Conservation (phyloP, 1,139 yeast species). For the Geotrichum reessii region DNA sequence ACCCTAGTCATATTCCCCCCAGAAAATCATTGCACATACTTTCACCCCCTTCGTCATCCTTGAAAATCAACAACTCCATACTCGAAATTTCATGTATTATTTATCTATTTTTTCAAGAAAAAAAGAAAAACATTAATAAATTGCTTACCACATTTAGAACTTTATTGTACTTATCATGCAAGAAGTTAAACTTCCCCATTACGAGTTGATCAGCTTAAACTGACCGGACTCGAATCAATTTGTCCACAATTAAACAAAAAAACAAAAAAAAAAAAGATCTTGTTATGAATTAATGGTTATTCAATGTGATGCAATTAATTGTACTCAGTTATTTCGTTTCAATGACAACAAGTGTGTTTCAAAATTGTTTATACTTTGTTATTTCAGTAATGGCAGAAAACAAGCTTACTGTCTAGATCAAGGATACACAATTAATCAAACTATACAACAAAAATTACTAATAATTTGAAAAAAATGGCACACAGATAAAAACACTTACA, state of each 20-base stretch:
- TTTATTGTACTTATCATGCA: background rate
- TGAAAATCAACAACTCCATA: background rate
- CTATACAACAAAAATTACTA: no score
- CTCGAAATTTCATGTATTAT: background rate
- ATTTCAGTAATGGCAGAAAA: background rate
- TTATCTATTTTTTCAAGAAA: background rate
- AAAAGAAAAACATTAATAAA: background rate
- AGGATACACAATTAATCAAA: no score
- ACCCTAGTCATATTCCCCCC: background rate
- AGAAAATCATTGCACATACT: background rate
- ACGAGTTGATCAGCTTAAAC: background rate
- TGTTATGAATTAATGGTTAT: background rate
- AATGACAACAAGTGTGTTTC: background rate
- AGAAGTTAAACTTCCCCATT: background rate
- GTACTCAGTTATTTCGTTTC: background rate
- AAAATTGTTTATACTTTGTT: background rate
- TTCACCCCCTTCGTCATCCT: background rate
- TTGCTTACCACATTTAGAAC: background rate
- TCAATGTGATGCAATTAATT: background rate
- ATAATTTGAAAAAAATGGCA: background rate
- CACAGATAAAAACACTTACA: background rate
- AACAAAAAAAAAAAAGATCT: background rate
- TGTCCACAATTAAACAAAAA: background rate
- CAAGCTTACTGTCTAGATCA: background rate
- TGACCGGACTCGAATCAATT: background rate